Evolutionary conservation across 192 early-diverging fungal species (phyloP).

Genomic region (Linnemannia hyalina): DNA sequence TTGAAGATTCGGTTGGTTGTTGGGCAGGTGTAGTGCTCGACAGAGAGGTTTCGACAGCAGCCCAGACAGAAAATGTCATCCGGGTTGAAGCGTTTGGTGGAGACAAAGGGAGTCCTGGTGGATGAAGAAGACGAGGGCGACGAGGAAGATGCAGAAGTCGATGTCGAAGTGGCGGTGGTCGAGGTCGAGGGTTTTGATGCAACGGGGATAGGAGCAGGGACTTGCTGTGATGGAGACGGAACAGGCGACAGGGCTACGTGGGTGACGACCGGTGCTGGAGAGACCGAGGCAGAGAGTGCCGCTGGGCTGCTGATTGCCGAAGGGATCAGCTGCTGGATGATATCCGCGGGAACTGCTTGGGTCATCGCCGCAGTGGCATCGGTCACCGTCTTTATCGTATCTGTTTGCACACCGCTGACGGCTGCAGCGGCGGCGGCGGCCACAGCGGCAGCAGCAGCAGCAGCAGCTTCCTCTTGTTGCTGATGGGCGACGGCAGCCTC

Average conservation of each 20-base stretch:
- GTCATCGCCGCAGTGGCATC: neutral
- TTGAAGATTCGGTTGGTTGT: constrained; percentile 46
- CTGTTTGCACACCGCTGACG: neutral
- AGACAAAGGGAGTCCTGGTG: constrained; percentile 17
- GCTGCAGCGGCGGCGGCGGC: neutral
- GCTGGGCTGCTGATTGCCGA: constrained; percentile 1
- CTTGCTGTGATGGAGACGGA: neutral
- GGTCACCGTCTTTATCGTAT: constrained; percentile 8
- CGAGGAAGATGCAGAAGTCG: neutral
- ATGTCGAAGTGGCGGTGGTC: constrained; percentile 7
- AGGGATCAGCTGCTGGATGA: constrained; percentile 22
- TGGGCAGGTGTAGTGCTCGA: constrained; percentile 47
- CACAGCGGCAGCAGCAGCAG: constrained; percentile 14
- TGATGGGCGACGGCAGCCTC: constrained; percentile 37
- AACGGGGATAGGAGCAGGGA: neutral
- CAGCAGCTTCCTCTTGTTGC: constrained; percentile 11
- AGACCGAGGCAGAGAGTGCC: neutral
- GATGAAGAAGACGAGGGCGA: constrained; percentile 10
- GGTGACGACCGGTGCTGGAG: neutral
- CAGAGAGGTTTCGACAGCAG: constrained; percentile 46
- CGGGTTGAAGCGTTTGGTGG: constrained; percentile 43
- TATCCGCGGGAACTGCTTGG: constrained; percentile 11
- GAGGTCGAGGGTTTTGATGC: neutral
- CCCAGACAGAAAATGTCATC: constrained; percentile 55
- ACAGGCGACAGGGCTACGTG: neutral